Base-by-base conservation (phyloP, 2,329 filamentous ascomycete species). In the Xylaria arbuscula region DNA sequence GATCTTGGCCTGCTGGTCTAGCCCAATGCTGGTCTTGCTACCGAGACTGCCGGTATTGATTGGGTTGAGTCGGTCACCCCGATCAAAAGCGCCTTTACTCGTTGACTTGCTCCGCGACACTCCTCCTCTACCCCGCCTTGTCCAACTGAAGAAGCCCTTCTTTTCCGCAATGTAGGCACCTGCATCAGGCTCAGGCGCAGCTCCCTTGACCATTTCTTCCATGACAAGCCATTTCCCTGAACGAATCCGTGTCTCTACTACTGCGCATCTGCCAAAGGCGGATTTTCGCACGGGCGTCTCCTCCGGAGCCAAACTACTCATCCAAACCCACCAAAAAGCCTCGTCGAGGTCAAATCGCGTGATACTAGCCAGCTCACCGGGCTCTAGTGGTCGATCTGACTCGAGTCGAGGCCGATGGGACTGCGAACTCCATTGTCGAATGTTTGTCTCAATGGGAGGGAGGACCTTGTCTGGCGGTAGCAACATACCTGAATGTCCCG, bases 271-370 rank as follows among this genome's bases (percentile, higher is more conserved):
- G 45, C 96, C 96, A 78, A 99, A 99, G 0, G 94, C 93, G 6
- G 94, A 91, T 79, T 99, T 99, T 69, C 96, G 89, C 55, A 91
- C 87, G 0, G 89, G 81, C 0, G 94, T 92, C 81, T 99, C 96
- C 76, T 99, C 96, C 0, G 90, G 92, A 1, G 95, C 94, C 76
- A 99, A 83, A 84, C 95, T 98, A 74, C 90, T 97, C 86, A 99
- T 98, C 96, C 96, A 99, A 3, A 98, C 96, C 95, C 96, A 98
- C 96, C 96, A 99, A 80, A 99, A 99, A 1, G 94, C 92, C 78
- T 98, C 95, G 75, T 99, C 96, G 5, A 99, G 85, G 70, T 96
- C 91, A 66, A 98, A 88, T 45, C 87, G 87, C 28, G 88, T 92
- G 76, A 99, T 97, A 78, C 94, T 98, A 36, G 96, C 96, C 66